A percentile compares a stretch with the other conserved stretches of the same genome.
Evolutionary conservation across 1,284 basidiomycete genomes (phyloP).

Genomic region (Austropuccinia psidii): DNA sequence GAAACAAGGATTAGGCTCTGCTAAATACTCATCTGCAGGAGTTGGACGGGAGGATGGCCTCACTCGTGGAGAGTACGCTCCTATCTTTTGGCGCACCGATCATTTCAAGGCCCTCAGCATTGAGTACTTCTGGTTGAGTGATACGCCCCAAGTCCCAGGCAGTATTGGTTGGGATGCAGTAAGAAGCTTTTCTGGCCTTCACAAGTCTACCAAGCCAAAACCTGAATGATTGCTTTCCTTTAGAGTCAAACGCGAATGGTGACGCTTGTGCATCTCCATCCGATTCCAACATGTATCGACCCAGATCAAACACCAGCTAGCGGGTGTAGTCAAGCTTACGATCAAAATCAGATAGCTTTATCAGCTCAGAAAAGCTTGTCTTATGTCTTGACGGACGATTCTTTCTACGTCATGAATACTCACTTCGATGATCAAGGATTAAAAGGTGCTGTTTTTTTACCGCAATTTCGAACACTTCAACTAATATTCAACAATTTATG

Average conservation of each 20-base stretch:
- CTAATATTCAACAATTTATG: not conserved
- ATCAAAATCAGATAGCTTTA: constrained; percentile 29
- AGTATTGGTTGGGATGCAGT: constrained; percentile 41
- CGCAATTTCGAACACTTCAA: not conserved
- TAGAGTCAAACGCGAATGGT: constrained; percentile 23
- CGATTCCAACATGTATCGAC: not conserved
- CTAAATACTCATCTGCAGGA: constrained; percentile 37
- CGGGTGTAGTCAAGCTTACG: too few relatives aligned
- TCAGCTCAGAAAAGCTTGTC: not conserved
- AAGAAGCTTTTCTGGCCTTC: not conserved
- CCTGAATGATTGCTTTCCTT: not conserved
- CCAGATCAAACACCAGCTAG: not conserved
- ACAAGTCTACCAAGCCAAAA: not conserved
- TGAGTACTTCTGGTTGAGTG: constrained; percentile 42
- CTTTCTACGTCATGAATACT: constrained; percentile 39
- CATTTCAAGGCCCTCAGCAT: constrained; percentile 37
- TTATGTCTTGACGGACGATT: not conserved
- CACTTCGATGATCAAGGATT: constrained; percentile 42
- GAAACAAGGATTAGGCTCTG: constrained; percentile 1
- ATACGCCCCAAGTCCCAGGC: constrained; percentile 38
- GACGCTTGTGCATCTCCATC: not conserved
- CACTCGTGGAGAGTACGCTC: constrained; percentile 39
- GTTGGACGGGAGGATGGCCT: constrained; percentile 41
- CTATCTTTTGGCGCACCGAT: constrained; percentile 41
- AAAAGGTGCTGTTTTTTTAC: not conserved